Percentiles rank a stretch among this genome's conserved stretches.
phyloP scores from a whole-genome alignment of 495 filamentous ascomycete species.

The Neurospora sp. region DNA sequence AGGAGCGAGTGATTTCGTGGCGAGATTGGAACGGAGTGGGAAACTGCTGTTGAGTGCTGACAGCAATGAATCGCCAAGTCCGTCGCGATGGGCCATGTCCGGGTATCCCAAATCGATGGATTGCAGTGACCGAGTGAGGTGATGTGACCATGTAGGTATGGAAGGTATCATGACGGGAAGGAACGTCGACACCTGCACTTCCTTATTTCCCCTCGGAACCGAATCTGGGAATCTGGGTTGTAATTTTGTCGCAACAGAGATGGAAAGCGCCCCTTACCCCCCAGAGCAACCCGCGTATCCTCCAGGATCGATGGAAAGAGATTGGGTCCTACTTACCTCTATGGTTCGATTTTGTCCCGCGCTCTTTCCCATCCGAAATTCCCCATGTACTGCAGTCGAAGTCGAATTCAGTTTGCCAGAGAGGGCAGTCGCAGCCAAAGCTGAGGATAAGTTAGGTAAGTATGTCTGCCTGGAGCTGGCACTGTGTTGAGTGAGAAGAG shows the following conservation, averaged over 20 bases:
- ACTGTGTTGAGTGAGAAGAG: background rate
- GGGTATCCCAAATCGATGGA: background rate
- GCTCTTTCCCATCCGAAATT: background rate
- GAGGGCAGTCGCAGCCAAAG: background rate
- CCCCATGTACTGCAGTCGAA: background rate
- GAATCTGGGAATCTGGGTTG: background rate
- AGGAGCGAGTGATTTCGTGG: background rate
- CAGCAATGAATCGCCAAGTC: background rate
- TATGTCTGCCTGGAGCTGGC: background rate
- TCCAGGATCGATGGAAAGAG: background rate
- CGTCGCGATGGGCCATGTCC: background rate
- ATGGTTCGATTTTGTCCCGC: background rate
- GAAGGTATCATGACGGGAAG: background rate
- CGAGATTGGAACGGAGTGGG: background rate
- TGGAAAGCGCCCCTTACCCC: background rate
- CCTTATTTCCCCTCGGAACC: background rate
- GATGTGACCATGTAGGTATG: background rate
- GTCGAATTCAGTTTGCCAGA: background rate
- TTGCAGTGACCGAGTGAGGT: background rate
- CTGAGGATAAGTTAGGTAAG: background rate
- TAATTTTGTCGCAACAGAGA: background rate
- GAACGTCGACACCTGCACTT: background rate
- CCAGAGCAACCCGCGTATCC: background rate
- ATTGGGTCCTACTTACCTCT: background rate
- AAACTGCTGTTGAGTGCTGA: background rate